Evolutionary conservation across 805 yeast species (phyloP).

Genomic region (Kodamaea laetipori): DNA sequence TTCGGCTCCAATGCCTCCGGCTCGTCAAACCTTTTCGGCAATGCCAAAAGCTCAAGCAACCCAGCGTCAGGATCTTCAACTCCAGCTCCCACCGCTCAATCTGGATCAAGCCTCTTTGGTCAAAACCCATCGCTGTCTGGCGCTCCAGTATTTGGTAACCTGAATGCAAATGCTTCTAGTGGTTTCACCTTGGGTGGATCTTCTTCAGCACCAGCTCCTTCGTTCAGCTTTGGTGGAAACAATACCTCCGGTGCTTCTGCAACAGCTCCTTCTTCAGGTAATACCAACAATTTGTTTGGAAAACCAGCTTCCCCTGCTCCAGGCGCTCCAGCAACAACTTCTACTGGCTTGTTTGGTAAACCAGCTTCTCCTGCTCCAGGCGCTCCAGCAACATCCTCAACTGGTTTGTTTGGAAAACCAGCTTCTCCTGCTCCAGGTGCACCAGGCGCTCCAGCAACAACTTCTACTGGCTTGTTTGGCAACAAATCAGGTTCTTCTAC

Average conservation of each 20-base stretch:
- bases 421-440: not conserved
- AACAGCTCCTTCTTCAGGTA: not conserved
- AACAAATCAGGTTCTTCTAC: constrained; percentile 2
- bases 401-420: constrained; percentile 15
- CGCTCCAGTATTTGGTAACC: not conserved
- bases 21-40: constrained; percentile 6
- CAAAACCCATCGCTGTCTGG: not conserved
- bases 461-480: constrained; percentile 8
- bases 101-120: not conserved
- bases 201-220: not conserved
- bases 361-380: constrained; percentile 1
- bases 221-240: not conserved
- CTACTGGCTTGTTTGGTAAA: constrained; percentile 8
- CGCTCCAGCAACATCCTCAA: not conserved
- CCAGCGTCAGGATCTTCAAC: not conserved
- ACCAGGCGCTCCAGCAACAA: constrained; percentile 4
- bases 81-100: constrained; percentile 4
- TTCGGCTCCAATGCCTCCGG: not conserved
- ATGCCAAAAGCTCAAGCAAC: constrained; percentile 2
- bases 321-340: constrained; percentile 3
- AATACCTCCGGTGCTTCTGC: not conserved
- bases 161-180: not conserved
- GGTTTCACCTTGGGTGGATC: not conserved
- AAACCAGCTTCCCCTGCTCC: constrained; percentile 3
- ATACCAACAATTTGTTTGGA: constrained; percentile 12